phyloP scores from a whole-genome alignment of 495 filamentous ascomycete species.

The Parathielavia appendiculata region DNA sequence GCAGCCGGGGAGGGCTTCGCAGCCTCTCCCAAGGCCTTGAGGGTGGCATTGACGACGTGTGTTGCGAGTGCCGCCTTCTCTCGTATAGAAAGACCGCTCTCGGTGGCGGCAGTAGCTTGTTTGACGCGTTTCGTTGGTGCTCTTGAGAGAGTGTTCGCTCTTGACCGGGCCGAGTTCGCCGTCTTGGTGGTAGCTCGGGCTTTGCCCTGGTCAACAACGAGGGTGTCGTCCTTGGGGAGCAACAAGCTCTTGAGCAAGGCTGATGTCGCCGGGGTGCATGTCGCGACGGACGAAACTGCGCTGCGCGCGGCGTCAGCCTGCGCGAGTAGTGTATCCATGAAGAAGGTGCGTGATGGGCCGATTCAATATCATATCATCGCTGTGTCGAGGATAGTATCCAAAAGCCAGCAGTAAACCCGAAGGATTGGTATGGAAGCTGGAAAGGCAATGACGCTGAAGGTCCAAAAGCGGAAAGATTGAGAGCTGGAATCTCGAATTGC shows the following conservation, averaged over 20 bases:
- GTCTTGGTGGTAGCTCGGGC: constrained; percentile 26
- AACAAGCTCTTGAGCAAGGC: constrained; percentile 49
- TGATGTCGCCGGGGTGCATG: constrained; percentile 48
- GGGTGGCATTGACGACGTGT: constrained; percentile 69
- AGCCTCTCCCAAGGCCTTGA: constrained; percentile 70
- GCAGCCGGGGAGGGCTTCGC: constrained; percentile 46
- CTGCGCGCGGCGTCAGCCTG: constrained; percentile 48
- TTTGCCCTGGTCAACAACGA: constrained; percentile 16
- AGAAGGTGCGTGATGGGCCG: constrained; percentile 24
- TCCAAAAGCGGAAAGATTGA: background rate
- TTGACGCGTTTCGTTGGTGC: constrained; percentile 19
- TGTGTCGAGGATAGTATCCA: constrained; percentile 25
- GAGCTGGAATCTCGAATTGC: constrained; percentile 10
- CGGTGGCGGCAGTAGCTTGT: constrained; percentile 15
- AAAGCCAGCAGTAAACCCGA: constrained; percentile 15
- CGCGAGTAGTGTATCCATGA: constrained; percentile 43
- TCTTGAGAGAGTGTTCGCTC: constrained; percentile 24
- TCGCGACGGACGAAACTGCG: constrained; percentile 46
- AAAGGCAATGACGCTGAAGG: background rate
- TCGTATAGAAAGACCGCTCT: constrained; percentile 46
- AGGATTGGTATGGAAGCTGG: background rate
- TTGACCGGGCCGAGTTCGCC: constrained; percentile 19
- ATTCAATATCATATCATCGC: constrained; percentile 34
- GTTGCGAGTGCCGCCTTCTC: constrained; percentile 71
- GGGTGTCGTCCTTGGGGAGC: constrained; percentile 32